Conservation (phyloP, 805 yeast genomes). For the Yamadazyma sp. region DNA sequence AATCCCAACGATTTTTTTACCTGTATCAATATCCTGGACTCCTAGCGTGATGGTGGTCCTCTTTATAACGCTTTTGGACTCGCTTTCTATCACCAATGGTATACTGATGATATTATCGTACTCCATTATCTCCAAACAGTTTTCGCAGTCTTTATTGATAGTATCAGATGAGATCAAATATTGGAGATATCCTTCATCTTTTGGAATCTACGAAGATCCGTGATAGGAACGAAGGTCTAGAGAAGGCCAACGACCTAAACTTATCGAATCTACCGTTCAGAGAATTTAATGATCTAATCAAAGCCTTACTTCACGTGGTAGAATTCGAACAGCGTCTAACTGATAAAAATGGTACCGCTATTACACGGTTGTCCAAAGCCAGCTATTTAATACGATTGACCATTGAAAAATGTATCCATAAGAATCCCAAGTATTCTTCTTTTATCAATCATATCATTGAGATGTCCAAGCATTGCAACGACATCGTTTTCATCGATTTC, state of each 20-base stretch:
- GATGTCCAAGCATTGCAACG: constrained; percentile 3
- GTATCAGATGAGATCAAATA: constrained; percentile 1
- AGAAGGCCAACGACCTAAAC: neutral
- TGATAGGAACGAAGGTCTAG: constrained; percentile 7
- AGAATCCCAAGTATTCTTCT: constrained; percentile 2
- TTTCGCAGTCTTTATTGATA: too few relatives aligned
- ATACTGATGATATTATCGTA: constrained; percentile 8
- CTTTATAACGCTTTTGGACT: constrained; percentile 8
- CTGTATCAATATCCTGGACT: constrained; percentile 1
- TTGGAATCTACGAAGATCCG: constrained; percentile 4
- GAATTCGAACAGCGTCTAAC: neutral
- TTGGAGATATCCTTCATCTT: constrained; percentile 1
- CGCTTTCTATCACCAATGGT: constrained; percentile 11
- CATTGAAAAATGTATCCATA: constrained; percentile 2
- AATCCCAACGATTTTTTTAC: constrained; percentile 5
- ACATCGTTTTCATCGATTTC: constrained; percentile 18
- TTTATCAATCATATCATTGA: constrained; percentile 4
- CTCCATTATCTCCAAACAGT: constrained; percentile 4
- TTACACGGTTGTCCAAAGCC: constrained; percentile 1
- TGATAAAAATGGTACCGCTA: constrained; percentile 1
- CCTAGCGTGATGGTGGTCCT: constrained; percentile 6
- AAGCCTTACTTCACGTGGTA: constrained; percentile 1
- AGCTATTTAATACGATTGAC: constrained; percentile 4
- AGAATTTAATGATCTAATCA: constrained; percentile 5
- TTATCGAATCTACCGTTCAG: neutral